Evolutionary conservation across 768 basidiomycete genomes (phyloP).

Genomic region (Tephrocybe sp.): DNA sequence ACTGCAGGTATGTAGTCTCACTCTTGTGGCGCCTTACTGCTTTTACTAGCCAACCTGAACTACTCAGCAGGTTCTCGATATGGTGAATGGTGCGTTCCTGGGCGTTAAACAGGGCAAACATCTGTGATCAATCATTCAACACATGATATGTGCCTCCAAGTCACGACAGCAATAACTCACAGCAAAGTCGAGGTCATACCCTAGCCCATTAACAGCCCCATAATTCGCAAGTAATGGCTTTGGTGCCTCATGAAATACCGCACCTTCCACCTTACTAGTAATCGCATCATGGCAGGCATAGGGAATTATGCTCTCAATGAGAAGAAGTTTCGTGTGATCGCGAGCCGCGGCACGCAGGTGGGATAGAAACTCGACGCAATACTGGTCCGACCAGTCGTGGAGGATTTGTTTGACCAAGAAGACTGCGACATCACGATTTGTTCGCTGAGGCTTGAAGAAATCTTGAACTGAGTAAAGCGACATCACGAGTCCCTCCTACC

Average conservation of each 20-base stretch:
- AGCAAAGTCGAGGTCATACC: constrained; percentile 19
- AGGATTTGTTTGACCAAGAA: constrained; percentile 52
- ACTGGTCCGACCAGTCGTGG: constrained; percentile 54
- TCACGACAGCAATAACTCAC: constrained; percentile 14
- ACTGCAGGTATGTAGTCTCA: constrained; percentile 1
- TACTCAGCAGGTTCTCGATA: background rate
- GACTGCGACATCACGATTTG: constrained; percentile 29
- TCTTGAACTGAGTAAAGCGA: constrained; percentile 38
- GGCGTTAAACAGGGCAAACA: constrained; percentile 5
- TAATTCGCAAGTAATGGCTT: constrained; percentile 22
- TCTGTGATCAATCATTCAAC: background rate
- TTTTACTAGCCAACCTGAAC: constrained; percentile 1
- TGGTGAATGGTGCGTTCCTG: constrained; percentile 8
- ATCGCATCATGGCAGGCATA: constrained; percentile 20
- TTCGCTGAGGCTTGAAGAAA: constrained; percentile 49
- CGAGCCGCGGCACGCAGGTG: constrained; percentile 28
- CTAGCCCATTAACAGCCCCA: constrained; percentile 21
- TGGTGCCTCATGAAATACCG: constrained; percentile 5
- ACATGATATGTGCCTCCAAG: background rate
- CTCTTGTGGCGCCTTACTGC: background rate
- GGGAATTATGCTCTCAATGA: constrained; percentile 33
- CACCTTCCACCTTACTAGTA: background rate
- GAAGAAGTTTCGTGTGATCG: constrained; percentile 28
- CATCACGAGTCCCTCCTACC: background rate
- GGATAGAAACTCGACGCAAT: constrained; percentile 24